Evolutionary conservation across 371 early-diverging fungal species (phyloP).

Genomic region (Mucor mucedo): DNA sequence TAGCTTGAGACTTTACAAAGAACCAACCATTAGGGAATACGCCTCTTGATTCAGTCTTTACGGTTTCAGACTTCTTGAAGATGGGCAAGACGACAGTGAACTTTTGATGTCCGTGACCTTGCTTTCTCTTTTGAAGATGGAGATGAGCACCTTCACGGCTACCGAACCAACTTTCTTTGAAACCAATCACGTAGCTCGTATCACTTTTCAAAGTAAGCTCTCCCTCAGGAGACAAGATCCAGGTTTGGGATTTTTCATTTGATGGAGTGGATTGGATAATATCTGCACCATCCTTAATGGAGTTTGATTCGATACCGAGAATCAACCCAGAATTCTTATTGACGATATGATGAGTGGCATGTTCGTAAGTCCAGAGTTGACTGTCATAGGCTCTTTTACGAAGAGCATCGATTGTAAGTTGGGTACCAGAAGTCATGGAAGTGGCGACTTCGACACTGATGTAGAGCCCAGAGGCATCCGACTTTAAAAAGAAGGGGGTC

Average conservation of each 20-base stretch:
- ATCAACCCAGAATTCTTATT: constrained; percentile 60
- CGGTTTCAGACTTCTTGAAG: constrained; percentile 35
- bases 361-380: constrained; percentile 60
- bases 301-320: constrained; percentile 47
- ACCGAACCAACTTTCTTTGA: constrained; percentile 55
- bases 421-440: constrained; percentile 28
- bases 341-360: constrained; percentile 39
- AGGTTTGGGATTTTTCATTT: constrained; percentile 35
- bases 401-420: constrained; percentile 37
- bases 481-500: constrained; percentile 48
- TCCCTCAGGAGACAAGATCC: constrained; percentile 40
- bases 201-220: constrained; percentile 49
- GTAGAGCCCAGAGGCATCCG: constrained; percentile 38
- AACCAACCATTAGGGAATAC: constrained; percentile 66
- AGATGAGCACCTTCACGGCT: constrained; percentile 51
- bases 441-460: constrained; percentile 37
- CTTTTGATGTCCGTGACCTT: constrained; percentile 33
- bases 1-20: constrained; percentile 65
- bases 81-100: constrained; percentile 50
- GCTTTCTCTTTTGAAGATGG: constrained; percentile 42
- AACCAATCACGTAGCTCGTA: constrained; percentile 51
- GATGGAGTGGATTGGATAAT: constrained; percentile 41
- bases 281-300: constrained; percentile 49
- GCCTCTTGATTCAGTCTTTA: constrained; percentile 28
- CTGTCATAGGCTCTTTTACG: constrained; percentile 44